Evolutionary conservation across 2,329 filamentous ascomycete genomes (phyloP).

Genomic region (Beauveria varroae): DNA sequence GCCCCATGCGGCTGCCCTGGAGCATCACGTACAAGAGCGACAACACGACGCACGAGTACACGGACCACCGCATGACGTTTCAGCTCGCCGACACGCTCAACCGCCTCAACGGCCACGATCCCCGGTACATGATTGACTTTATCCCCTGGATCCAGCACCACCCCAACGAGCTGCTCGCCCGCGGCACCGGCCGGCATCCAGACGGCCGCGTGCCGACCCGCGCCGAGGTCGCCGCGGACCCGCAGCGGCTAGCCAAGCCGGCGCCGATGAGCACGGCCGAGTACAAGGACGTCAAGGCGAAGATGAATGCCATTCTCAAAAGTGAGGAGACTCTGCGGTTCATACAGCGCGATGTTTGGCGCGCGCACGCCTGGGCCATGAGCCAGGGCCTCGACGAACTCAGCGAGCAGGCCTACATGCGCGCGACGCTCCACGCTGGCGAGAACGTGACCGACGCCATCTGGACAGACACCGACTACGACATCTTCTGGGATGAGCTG

Average conservation of each 20-base stretch:
- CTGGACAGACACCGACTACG: conserved; percentile 22
- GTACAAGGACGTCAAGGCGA: conserved; percentile 19
- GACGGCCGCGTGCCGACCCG: conserved; percentile 21
- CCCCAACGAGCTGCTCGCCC: conserved; percentile 20
- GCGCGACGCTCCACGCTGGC: conserved; percentile 25
- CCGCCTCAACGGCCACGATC: conserved; percentile 27
- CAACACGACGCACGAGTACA: conserved; percentile 33
- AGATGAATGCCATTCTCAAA: conserved; percentile 16
- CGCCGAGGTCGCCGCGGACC: conserved; percentile 18
- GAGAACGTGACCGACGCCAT: conserved; percentile 31
- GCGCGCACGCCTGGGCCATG: conserved; percentile 23
- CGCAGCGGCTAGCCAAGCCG: conserved; percentile 11
- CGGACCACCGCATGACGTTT: conserved; percentile 35
- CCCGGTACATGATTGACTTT: conserved; percentile 29
- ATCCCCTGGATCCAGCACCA: conserved; percentile 33
- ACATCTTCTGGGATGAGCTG: conserved; percentile 27
- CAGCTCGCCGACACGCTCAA: conserved; percentile 34
- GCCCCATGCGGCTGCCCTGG: conserved; percentile 36
- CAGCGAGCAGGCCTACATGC: conserved; percentile 24
- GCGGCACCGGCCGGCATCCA: conserved; percentile 17
- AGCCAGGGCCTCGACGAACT: conserved; percentile 22
- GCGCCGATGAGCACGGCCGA: conserved; percentile 10
- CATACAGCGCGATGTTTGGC: conserved; percentile 19
- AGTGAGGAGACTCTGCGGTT: conserved; percentile 12
- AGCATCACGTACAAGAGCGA: conserved; percentile 31